Evolutionary conservation across 352 stramenopile species (phyloP), one percentile per base, ranked within the genome.

Genomic region (Globisporangium spinosum): DNA sequence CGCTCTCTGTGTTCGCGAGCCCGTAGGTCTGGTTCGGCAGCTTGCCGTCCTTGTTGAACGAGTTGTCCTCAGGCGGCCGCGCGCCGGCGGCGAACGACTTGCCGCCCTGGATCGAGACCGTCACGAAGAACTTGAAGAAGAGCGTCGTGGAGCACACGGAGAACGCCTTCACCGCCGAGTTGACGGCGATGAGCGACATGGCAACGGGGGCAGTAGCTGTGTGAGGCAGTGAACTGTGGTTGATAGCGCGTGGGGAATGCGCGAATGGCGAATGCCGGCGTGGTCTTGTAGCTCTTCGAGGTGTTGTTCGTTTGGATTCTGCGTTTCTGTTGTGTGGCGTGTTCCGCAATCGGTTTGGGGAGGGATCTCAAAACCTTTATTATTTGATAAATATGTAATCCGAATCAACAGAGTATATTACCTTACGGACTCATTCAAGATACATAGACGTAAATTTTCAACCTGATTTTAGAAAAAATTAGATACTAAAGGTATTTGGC

Each of bases 91-190:
- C 51, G 55, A 64, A 75, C 17, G 47, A 69, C 43, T 70, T 70
- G 65, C 65, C 43, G 23, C 57, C 58, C 65, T 65, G 57, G 65
- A 70, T 70, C 29, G 38, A 45, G 27, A 61, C 23, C 2, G 65
- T 65, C 8, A n/a, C 58, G 45, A 64, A 59, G 57, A 70, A 61
- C 65, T 70, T 70, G 65, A 65, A 2, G 58, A 65, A 70, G 56
- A 70, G 57, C 47, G 51, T 47, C 2, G 65, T 63, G 15, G 65
- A 65, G 49, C 64, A 65, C 27, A 66, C 61, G 45, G 45, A 66
- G 61, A 66, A 66, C 10, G 49, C 29, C 45, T 66, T 66, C n/a
- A 66, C 40, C 5, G 43, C 45, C 25, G 61, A 34, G 10, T 57
- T 66, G 61, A 45, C n/a, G 1, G 61, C 22, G 17, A 66, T 47